Base-by-base conservation (phyloP, 805 yeast species). In the Candida anglica region DNA sequence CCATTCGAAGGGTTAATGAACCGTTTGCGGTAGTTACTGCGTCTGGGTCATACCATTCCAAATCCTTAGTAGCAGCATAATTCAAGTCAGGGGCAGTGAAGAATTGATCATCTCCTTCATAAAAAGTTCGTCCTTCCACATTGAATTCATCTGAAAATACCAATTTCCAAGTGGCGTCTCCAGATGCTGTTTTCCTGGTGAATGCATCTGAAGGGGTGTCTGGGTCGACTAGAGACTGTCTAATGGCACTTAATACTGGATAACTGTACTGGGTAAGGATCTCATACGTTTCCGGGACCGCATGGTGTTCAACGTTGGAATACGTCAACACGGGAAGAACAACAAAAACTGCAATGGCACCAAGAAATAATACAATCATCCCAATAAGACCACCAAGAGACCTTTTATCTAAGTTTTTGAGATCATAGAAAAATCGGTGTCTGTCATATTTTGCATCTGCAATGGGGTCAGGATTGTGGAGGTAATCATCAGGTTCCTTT, bases 401-500 rank as follows among this genome's bases (percentile, higher is more conserved):
- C 44, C 79, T 66, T 48, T 57, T 72, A 53, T 81, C 88, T 76
- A 82, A 68, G 48, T 71, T 53, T 57, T 77, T 82, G 41, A 84
- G 56, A 58, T 84, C 93, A 35, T 76, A 52, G 37, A 63, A 47
- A 48, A 84, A 77, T 47, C 87, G 64, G 52, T 80, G 75, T 41
- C 77, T 81, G 46, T 87, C 95, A 49, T 81, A 78, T 39, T 80
- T 76, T 17, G 95, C 96, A 56, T 93, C 98, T 29, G 79, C 84
- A 23, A 88, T 81, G 7, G 96, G 96, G 57, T 91, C 96, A 1
- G 98, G 98, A 60, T 91, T 93, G 60, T 91, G 98, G 44, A 93
- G 56, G 53, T 86, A 89, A 59, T 91, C 98, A 63, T 91, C 98
- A 7, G 85, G 82, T 60, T 91, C 98, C 60, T 86, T 86, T 47